Evolutionary conservation across 371 early-diverging fungal genomes (phyloP).

Genomic region (Mucor irregularis): DNA sequence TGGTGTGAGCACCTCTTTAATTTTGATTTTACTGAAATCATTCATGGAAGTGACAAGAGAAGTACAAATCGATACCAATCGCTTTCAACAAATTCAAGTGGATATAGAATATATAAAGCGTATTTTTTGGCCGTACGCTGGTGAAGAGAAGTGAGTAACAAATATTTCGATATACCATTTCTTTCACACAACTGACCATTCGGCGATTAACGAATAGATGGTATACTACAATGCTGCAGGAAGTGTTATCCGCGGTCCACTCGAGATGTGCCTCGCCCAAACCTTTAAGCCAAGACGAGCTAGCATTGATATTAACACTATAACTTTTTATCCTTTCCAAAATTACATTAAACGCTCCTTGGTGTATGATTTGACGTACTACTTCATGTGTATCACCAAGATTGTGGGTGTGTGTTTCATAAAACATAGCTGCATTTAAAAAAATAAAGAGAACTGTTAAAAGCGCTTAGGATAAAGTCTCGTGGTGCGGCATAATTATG

Average conservation of each 20-base stretch:
- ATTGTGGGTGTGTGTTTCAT: too few relatives aligned
- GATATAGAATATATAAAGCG: slow-evolving; percentile 60
- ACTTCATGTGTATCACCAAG: too few relatives aligned
- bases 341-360: too few relatives aligned
- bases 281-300: slow-evolving; percentile 12
- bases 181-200: background rate
- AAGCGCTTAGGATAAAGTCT: too few relatives aligned
- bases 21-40: slow-evolving; percentile 63
- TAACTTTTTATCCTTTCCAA: too few relatives aligned
- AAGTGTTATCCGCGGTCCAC: slow-evolving; percentile 58
- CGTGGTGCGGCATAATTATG: too few relatives aligned
- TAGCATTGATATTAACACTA: slow-evolving; percentile 16
- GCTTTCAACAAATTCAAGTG: slow-evolving; percentile 61
- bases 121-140: slow-evolving; percentile 43
- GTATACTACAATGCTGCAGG: slow-evolving; percentile 52
- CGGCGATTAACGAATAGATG: slow-evolving; percentile 27
- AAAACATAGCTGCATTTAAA: too few relatives aligned
- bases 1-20: slow-evolving; percentile 53
- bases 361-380: too few relatives aligned
- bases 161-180: background rate
- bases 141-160: slow-evolving; percentile 42
- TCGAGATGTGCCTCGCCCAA: slow-evolving; percentile 16
- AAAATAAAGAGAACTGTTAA: too few relatives aligned
- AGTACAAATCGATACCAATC: slow-evolving; percentile 40
- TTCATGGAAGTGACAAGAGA: slow-evolving; percentile 57